Conservation (phyloP, 306 rosid genomes). For the Oemleria cerasiformis region DNA sequence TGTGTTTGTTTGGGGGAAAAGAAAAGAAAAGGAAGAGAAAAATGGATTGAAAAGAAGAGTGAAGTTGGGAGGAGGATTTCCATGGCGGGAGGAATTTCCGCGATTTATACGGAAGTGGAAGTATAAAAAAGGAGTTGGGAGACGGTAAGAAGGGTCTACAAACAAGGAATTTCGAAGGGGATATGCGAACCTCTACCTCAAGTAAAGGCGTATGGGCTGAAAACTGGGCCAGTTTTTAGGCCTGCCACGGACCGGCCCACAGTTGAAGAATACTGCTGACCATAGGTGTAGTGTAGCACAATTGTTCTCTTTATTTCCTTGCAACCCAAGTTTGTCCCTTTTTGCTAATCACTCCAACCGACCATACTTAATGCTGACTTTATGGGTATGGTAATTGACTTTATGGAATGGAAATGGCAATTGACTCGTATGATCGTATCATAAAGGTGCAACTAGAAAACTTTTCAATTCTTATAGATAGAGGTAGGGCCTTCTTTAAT, state of each 20-base stretch:
- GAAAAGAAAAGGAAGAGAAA: neutral
- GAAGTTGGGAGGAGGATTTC: conserved; percentile 7
- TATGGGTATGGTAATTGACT: too few relatives aligned
- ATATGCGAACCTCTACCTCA: conserved; percentile 12
- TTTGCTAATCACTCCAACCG: too few relatives aligned
- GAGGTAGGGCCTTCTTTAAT: too few relatives aligned
- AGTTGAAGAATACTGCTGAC: too few relatives aligned
- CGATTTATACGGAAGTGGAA: conserved; percentile 5
- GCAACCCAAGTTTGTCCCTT: neutral
- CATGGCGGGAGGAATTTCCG: conserved; percentile 37
- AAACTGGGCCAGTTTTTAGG: neutral
- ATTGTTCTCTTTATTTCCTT: neutral
- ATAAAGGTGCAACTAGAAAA: too few relatives aligned
- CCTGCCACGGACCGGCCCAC: neutral
- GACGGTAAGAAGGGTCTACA: conserved; percentile 6
- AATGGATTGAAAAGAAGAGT: neutral
- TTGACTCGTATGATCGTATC: too few relatives aligned
- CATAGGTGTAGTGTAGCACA: too few relatives aligned
- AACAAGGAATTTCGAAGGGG: neutral
- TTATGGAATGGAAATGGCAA: too few relatives aligned
- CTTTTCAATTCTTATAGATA: too few relatives aligned
- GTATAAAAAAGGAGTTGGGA: neutral
- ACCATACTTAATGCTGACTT: too few relatives aligned
- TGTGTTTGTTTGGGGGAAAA: neutral
- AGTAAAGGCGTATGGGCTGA: neutral